These are phyloP conservation scores for Ceratobasidium sp. DNA, from an alignment of 1,284 basidiomycete genomes.

Conservation along the genomic window DNA sequence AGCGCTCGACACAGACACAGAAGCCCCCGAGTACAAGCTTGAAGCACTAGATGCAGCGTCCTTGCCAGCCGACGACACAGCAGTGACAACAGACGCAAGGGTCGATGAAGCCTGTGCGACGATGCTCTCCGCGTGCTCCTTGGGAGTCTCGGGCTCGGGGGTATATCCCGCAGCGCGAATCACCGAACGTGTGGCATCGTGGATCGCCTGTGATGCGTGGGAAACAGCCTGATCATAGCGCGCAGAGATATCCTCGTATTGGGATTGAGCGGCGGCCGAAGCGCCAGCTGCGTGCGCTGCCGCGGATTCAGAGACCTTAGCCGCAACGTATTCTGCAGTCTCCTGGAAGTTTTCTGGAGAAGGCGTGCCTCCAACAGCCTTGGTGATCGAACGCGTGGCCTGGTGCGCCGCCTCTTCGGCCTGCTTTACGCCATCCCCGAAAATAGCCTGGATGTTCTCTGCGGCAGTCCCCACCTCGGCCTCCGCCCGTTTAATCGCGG, in stretches of 20 bases:
- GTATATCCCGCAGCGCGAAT: constrained; percentile 38
- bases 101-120: constrained; percentile 30
- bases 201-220: constrained; percentile 25
- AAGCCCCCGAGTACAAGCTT: constrained; percentile 18
- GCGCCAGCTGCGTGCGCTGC: constrained; percentile 3
- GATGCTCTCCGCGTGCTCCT: constrained; percentile 40
- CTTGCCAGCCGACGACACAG: constrained; percentile 3
- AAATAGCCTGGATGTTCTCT: constrained; percentile 39
- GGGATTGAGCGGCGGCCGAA: constrained; percentile 17
- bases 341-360: constrained; percentile 35
- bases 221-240: constrained; percentile 15
- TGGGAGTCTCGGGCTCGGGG: constrained; percentile 36
- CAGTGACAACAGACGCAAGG: constrained; percentile 13
- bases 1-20: constrained; percentile 20
- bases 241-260: constrained; percentile 13
- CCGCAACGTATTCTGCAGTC: constrained; percentile 14
- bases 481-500: constrained; percentile 35
- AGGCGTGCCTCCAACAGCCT: constrained; percentile 42
- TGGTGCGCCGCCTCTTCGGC: constrained; percentile 36
- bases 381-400: constrained; percentile 40
- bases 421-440: constrained; percentile 27
- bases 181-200: constrained; percentile 35
- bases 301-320: constrained; percentile 10
- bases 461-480: constrained; percentile 23
- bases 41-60: constrained; percentile 21